Base-by-base conservation (phyloP, 2,329 filamentous ascomycete genomes). In the Trichoderma atroviride region DNA sequence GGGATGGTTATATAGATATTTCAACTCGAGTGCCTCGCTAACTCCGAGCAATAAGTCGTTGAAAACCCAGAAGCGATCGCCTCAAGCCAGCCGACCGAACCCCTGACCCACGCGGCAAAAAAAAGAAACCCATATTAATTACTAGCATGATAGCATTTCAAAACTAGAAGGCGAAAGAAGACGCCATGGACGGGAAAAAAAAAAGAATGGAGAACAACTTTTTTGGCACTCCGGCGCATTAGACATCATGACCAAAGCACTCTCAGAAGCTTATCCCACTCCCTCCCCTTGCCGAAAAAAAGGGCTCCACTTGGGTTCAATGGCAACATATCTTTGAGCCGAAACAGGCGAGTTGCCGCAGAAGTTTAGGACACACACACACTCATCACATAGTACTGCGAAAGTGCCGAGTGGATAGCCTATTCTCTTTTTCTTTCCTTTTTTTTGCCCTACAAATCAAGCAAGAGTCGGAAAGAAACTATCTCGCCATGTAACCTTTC, bases 241-340 rank as follows among this genome's bases (percentile, higher is more conserved):
- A 66, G 63, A 55, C 63, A 66, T 58, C 53, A 58, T 57, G 63
- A 66, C 29, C 37, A 58, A 66, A 58, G 63, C 63, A 66, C 24
- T 27, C 27, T 27, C 27, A 27, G 27, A 27, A 27, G 47, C 47
- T 22, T 13, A 50, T 50, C 47, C 47, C 47, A 50, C 40, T 4
- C 33, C 33, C 40, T 2, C 47, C 11, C 47, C 10, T 50, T 50
- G 9, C 47, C 47, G 40, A 43, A 10, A 10, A 43, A n/a, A 43
- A 43, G 27, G 2, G 13, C 47, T 50, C 47, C 47, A 50, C 47
- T 24, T 13, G n/a, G 9, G 4, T 24, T 22, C 14, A 2, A 10
- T 24, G 19, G n/a, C 11, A 50, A 24, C 47, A 50, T n/a, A 9
- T 24, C 14, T 50, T 50, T 50, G 47, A 50, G 47, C 47, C 47